Evolutionary conservation across 78 protist genomes (phyloP).

Genomic region (Dictyostelium firmibasis): DNA sequence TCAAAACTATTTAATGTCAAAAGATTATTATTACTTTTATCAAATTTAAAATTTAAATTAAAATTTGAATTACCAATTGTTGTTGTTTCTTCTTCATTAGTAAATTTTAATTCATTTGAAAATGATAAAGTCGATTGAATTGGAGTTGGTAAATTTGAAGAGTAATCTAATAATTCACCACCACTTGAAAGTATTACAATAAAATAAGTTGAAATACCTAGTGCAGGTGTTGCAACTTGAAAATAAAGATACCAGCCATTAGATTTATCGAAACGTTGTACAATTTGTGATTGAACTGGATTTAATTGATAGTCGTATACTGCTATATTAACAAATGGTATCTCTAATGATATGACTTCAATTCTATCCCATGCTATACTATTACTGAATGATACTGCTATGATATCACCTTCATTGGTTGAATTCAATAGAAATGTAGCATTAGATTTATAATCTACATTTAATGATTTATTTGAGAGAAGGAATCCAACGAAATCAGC

Average conservation of each 20-base stretch:
- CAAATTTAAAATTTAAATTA: conserved; percentile 17
- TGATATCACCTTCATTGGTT: not conserved
- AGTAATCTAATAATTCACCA: not conserved
- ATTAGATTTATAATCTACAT: not conserved
- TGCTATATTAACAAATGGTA: not conserved
- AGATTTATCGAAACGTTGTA: conserved; percentile 21
- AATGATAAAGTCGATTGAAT: not conserved
- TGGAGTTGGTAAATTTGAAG: not conserved
- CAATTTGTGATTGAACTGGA: conserved; percentile 24
- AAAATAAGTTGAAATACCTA: conserved; percentile 72
- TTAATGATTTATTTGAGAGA: conserved; percentile 30
- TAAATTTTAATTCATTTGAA: not conserved
- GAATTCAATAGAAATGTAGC: not conserved
- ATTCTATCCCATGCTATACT: conserved; percentile 60
- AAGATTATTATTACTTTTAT: not conserved
- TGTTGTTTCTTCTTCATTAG: not conserved
- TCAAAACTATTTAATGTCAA: conserved; percentile 13
- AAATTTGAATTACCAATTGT: conserved; percentile 34
- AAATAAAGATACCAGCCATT: conserved; percentile 47
- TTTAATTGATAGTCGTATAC: conserved; percentile 15
- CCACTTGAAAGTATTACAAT: not conserved
- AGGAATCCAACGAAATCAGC: conserved; percentile 14
- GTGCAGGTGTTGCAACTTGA: conserved; percentile 28
- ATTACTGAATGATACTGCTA: conserved; percentile 14
- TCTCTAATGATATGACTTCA: conserved; percentile 3